A percentile compares a stretch with the other conserved stretches of the same genome.
Conservation (phyloP, 2,329 filamentous ascomycete species). For the Trichoderma polysporum region DNA sequence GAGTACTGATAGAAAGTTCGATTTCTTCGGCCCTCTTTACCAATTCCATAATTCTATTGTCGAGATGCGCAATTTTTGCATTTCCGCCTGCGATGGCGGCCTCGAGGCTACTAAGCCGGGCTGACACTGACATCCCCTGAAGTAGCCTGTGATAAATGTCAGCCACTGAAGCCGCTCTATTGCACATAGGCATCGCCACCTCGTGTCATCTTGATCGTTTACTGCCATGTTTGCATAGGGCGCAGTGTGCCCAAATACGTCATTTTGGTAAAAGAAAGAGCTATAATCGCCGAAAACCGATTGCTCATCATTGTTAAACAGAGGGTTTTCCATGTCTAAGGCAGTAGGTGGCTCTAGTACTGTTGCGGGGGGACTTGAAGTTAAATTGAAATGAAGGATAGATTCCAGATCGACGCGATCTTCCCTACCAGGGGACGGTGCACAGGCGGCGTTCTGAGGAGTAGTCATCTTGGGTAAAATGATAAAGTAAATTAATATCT, state of each 20-base stretch:
- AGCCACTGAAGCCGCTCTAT: not conserved
- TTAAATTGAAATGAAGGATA: not conserved
- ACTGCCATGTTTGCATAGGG: not conserved
- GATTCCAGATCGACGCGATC: not conserved
- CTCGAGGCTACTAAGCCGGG: not conserved
- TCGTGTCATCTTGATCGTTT: not conserved
- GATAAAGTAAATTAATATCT: no score
- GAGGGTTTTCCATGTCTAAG: not conserved
- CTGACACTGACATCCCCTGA: not conserved
- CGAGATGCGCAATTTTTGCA: not conserved
- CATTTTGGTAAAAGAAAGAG: not conserved
- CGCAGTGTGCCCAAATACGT: not conserved
- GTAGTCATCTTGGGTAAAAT: no score
- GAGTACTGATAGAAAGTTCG: not conserved
- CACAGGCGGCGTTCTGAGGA: no score
- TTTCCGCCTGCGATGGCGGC: not conserved
- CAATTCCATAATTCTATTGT: not conserved
- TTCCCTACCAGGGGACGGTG: no score
- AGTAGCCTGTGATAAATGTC: constrained; percentile 7
- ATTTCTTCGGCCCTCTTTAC: not conserved
- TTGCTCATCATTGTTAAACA: not conserved
- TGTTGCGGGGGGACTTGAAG: not conserved
- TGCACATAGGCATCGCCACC: not conserved
- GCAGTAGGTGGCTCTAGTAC: not conserved
- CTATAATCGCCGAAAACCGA: not conserved